phyloP scores from a whole-genome alignment of 352 stramenopile species.

The Phytophthora kernoviae region DNA sequence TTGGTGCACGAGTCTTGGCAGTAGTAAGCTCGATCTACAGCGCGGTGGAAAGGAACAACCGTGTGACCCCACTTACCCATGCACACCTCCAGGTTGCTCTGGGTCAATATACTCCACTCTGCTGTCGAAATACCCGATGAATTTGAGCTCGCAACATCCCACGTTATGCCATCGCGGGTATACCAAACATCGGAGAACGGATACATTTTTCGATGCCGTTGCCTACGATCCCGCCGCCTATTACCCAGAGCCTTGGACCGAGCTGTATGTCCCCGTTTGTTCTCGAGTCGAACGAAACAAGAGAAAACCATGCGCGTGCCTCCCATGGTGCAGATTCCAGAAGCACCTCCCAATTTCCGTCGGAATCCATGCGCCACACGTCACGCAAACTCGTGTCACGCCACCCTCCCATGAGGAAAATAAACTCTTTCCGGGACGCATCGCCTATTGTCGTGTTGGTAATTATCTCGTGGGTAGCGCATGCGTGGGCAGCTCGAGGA shows the following conservation, averaged over 20 bases:
- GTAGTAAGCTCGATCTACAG: slow-evolving; percentile 56
- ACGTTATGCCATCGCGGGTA: slow-evolving; percentile 62
- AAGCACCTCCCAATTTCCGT: slow-evolving; percentile 47
- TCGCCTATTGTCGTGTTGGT: slow-evolving; percentile 60
- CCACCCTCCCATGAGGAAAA: slow-evolving; percentile 77
- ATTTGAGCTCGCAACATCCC: slow-evolving; percentile 65
- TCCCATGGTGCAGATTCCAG: slow-evolving; percentile 55
- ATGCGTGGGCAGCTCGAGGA: slow-evolving; percentile 62
- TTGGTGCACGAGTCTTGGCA: slow-evolving; percentile 59
- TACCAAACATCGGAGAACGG: slow-evolving; percentile 79
- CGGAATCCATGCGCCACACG: slow-evolving; percentile 70
- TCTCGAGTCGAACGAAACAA: slow-evolving; percentile 78
- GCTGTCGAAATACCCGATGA: slow-evolving; percentile 70
- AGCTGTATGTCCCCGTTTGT: slow-evolving; percentile 63
- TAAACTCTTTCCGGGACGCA: slow-evolving; percentile 44
- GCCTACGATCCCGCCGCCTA: slow-evolving; percentile 78
- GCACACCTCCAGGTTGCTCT: slow-evolving; percentile 51
- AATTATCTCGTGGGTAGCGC: slow-evolving; percentile 55
- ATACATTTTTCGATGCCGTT: slow-evolving; percentile 72
- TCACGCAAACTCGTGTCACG: slow-evolving; percentile 66
- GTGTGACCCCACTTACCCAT: slow-evolving; percentile 78
- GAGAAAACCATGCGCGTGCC: slow-evolving; percentile 70
- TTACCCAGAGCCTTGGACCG: slow-evolving; percentile 71
- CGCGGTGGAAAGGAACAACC: slow-evolving; percentile 58
- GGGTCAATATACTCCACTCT: slow-evolving; percentile 74